Conservation (phyloP, 2,329 filamentous ascomycete genomes). For the Sarocladium oryzae region DNA sequence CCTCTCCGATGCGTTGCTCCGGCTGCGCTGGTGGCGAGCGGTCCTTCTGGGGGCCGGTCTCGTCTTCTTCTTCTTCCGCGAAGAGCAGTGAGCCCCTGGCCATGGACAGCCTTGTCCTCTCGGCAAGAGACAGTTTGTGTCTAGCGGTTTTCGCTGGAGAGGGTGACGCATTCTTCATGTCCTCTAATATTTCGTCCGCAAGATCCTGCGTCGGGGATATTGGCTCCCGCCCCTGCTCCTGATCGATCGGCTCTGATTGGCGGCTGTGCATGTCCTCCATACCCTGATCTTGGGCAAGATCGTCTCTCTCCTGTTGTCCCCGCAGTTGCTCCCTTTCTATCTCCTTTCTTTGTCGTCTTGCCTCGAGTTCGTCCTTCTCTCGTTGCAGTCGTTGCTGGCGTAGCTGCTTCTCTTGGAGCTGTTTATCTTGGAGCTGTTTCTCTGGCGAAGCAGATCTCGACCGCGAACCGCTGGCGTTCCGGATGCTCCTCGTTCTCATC, state of each 20-base stretch:
- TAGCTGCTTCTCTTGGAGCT: not conserved
- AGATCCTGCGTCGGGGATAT: constrained; percentile 41
- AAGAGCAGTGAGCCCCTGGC: constrained; percentile 45
- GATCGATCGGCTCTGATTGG: no score
- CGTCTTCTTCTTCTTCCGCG: constrained; percentile 24
- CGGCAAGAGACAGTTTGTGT: constrained; percentile 59
- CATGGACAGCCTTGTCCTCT: constrained; percentile 80
- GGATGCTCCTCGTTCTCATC: not conserved
- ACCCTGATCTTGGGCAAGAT: no score
- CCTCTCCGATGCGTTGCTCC: no score
- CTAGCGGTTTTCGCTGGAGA: constrained; percentile 49
- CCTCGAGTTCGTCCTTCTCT: not conserved
- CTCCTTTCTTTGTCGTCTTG: no score
- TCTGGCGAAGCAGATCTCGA: not conserved
- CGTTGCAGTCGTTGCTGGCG: not conserved
- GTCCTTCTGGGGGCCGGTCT: constrained; percentile 4
- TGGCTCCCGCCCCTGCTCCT: constrained; percentile 2
- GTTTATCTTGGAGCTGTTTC: not conserved
- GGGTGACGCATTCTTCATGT: constrained; percentile 48
- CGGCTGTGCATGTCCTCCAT: not conserved
- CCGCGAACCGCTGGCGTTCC: not conserved
- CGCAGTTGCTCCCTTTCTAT: no score
- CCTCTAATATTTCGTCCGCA: constrained; percentile 50
- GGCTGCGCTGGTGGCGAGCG: no score
- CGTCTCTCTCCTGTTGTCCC: no score